Evolutionary conservation across 352 stramenopile species (phyloP).

Genomic region (Pythium aquatile): DNA sequence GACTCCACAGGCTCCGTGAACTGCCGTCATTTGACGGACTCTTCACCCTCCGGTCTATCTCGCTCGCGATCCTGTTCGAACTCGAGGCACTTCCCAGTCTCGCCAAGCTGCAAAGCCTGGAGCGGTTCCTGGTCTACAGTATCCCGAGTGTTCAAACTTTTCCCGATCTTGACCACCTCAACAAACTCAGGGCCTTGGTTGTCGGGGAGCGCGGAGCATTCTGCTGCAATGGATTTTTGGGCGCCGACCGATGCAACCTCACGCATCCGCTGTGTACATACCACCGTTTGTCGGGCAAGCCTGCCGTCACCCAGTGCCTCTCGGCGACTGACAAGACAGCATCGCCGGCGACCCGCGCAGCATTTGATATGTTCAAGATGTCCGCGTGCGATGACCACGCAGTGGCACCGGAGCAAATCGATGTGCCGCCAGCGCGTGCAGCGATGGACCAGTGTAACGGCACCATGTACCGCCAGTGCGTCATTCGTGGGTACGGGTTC

Average conservation of each 20-base stretch:
- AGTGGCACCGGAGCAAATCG: neutral
- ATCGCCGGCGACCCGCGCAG: neutral
- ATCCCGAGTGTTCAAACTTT: neutral
- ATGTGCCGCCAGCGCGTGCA: neutral
- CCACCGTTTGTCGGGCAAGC: conserved; percentile 1
- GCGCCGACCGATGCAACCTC: conserved; percentile 12
- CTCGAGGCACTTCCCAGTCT: no score
- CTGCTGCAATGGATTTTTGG: conserved; percentile 25
- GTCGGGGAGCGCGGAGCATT: neutral
- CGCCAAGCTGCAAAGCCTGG: no score
- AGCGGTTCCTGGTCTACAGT: no score
- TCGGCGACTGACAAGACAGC: neutral
- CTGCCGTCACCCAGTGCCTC: neutral
- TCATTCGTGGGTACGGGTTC: neutral
- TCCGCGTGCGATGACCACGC: conserved; percentile 23
- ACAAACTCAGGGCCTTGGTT: neutral
- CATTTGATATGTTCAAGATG: conserved; percentile 6
- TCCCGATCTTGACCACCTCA: neutral
- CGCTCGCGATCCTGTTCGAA: no score
- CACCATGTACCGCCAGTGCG: conserved; percentile 27
- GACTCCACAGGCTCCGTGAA: no score
- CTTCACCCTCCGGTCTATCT: no score
- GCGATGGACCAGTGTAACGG: conserved; percentile 4
- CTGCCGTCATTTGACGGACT: no score
- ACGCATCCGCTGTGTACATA: neutral